These are phyloP conservation scores for Apophysomyces ossiformis DNA, from an alignment of 371 early-diverging fungal genomes.

Conservation along the genomic window DNA sequence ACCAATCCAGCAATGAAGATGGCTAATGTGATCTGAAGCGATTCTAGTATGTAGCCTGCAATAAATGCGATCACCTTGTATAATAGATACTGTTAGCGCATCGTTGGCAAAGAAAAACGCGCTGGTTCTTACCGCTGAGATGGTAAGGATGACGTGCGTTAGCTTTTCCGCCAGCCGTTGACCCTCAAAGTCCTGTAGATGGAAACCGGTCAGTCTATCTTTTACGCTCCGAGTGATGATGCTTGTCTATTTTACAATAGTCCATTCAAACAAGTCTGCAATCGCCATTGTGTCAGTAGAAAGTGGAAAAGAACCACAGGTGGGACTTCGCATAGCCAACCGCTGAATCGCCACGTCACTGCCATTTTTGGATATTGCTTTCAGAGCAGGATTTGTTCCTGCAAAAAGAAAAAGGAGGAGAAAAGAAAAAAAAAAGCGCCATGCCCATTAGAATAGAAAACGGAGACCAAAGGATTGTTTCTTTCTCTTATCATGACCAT, in stretches of 20 bases:
- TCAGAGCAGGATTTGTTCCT: no score
- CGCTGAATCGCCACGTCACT: no score
- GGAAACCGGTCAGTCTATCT: slow-evolving; percentile 24
- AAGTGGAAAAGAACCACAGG: background rate
- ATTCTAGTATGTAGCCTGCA: slow-evolving; percentile 19
- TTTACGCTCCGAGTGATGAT: background rate
- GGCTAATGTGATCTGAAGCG: slow-evolving; percentile 16
- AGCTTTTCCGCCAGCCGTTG: slow-evolving; percentile 30
- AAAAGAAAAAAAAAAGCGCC: no score
- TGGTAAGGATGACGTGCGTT: slow-evolving; percentile 29
- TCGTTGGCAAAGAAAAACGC: background rate
- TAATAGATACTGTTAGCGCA: background rate
- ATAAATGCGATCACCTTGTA: slow-evolving; percentile 24
- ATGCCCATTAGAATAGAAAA: background rate
- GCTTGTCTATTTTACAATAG: background rate
- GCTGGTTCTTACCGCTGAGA: slow-evolving; percentile 29
- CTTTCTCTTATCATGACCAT: no score
- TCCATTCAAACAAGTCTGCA: slow-evolving; percentile 1
- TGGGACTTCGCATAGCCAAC: no score
- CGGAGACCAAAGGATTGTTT: no score
- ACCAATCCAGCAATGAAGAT: slow-evolving; percentile 19
- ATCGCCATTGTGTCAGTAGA: background rate
- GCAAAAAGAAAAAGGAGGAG: no score
- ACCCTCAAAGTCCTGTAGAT: slow-evolving; percentile 32
- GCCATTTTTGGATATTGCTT: no score